Base-by-base conservation (phyloP, 257 asterid species). In the Apocynum venetum region DNA sequence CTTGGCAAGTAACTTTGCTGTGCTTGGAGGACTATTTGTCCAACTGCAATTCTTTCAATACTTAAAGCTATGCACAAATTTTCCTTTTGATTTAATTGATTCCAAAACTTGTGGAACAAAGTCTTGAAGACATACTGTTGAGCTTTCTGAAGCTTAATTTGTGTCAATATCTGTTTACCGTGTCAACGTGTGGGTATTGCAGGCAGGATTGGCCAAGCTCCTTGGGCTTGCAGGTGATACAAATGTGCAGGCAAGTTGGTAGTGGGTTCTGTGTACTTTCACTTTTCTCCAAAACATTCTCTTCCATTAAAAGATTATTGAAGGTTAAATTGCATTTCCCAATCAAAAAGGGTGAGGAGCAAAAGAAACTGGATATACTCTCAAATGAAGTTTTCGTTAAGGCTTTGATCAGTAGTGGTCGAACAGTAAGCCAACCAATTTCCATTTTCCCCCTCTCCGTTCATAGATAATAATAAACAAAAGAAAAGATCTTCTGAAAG, bases 221-320 rank as follows among this genome's bases (percentile, higher is more conserved):
- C 88, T 95, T 43, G 99, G 99, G 79, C 97, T 93, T 63, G 99
- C 99, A 1, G 98, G 99, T 7, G 99, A 95, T 89, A 93, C 97
- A 57, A 95, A 95, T 83, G 96, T 93, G 84, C 98, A 93, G 98
- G 98, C 89, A 85, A 82, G 85, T 83, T 78, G 46, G 8, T 70
- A 40, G 38, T 67, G 31, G 35, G 51, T 79, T 43, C 48, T 3
- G 44, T 52, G 8, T 71, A 1, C 35, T 2, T 73, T 40, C 67
- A n/a, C 67, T 48, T 75, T 48, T 6, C 14, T 14, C 25, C 6
- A n/a, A 44, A 65, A n/a, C 64, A 53, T 20, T 64, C 3, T 57
- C 71, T 9, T 0, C 66, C 68, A 25, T 71, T 17, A 19, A 2
- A 20, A 25, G 15, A 64, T 19, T 44, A 52, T 69, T 75, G 38